Conservation (phyloP, 208 protist species). For the Leishmania mexicana region DNA sequence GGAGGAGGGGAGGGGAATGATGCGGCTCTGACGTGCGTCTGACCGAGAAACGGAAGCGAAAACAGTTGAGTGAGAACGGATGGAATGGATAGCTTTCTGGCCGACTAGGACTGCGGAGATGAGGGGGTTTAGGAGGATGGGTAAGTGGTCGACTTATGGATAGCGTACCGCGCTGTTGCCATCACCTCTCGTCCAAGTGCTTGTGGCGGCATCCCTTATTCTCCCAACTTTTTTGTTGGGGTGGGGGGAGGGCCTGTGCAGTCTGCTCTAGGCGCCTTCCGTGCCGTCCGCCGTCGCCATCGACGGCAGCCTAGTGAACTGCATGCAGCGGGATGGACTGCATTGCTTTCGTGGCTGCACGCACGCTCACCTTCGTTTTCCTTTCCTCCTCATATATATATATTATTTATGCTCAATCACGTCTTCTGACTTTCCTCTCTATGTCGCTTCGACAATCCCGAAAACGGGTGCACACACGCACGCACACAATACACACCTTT, state of each 20-base stretch:
- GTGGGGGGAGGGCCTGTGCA: neutral
- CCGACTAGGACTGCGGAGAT: neutral
- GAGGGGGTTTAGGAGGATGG: neutral
- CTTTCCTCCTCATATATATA: conserved; percentile 8
- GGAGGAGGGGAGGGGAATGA: neutral
- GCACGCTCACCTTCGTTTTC: neutral
- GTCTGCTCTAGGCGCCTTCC: neutral
- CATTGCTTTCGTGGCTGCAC: neutral
- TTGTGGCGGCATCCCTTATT: neutral
- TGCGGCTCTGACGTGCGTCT: neutral
- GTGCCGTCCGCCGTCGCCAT: neutral
- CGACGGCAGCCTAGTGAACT: neutral
- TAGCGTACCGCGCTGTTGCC: neutral
- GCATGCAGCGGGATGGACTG: neutral
- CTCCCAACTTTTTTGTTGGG: neutral
- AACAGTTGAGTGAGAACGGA: neutral
- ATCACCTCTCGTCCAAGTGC: neutral
- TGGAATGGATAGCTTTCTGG: neutral
- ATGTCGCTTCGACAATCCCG: neutral
- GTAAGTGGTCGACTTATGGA: neutral
- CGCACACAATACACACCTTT: neutral
- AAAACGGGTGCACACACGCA: neutral
- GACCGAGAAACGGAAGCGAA: neutral
- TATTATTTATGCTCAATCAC: neutral
- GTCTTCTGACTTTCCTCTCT: neutral